A percentile compares a stretch with the other conserved stretches of the same genome.
Conservation (phyloP, 2,329 filamentous ascomycete species). For the Mycocentrospora acerina region DNA sequence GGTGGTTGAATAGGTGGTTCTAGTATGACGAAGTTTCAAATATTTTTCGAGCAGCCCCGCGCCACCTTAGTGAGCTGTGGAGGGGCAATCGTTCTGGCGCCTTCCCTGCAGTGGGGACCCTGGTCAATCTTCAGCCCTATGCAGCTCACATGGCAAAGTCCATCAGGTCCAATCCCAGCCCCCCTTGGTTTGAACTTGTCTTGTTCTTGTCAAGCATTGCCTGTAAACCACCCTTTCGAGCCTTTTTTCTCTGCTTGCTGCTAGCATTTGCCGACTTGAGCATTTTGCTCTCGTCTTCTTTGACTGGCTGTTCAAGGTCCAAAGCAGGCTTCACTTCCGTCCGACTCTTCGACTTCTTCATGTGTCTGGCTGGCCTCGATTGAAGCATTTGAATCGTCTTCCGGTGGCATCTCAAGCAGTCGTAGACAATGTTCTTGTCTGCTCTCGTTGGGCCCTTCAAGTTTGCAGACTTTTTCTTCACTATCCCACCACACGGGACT, state of each 20-base stretch:
- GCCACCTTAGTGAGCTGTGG: slow-evolving; percentile 15
- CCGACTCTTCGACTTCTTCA: slow-evolving; percentile 11
- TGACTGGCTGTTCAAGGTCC: slow-evolving; percentile 3
- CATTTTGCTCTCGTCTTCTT: slow-evolving; percentile 15
- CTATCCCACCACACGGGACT: neutral
- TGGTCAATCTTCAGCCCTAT: slow-evolving; percentile 30
- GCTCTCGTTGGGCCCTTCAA: slow-evolving; percentile 5
- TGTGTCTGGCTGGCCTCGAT: slow-evolving; percentile 18
- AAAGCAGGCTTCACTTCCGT: slow-evolving; percentile 1
- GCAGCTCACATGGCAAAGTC: slow-evolving; percentile 53
- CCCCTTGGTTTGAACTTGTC: slow-evolving; percentile 31
- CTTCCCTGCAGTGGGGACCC: slow-evolving; percentile 22
- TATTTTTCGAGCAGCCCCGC: slow-evolving; percentile 33
- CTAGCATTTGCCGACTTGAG: slow-evolving; percentile 44
- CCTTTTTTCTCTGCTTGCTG: slow-evolving; percentile 59
- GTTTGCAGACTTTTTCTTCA: slow-evolving; percentile 7
- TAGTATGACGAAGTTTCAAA: slow-evolving; percentile 27
- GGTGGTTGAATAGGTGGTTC: slow-evolving; percentile 8
- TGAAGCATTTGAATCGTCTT: slow-evolving; percentile 29
- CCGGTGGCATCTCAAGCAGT: slow-evolving; percentile 35
- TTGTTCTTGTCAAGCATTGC: slow-evolving; percentile 54
- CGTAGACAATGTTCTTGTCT: slow-evolving; percentile 26
- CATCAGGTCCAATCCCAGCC: slow-evolving; percentile 53
- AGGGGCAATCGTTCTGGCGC: slow-evolving; percentile 28
- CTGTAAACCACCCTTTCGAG: slow-evolving; percentile 56